These are phyloP conservation scores for Thelephora aurantiotincta DNA, from an alignment of 768 basidiomycete genomes.

Conservation along the genomic window DNA sequence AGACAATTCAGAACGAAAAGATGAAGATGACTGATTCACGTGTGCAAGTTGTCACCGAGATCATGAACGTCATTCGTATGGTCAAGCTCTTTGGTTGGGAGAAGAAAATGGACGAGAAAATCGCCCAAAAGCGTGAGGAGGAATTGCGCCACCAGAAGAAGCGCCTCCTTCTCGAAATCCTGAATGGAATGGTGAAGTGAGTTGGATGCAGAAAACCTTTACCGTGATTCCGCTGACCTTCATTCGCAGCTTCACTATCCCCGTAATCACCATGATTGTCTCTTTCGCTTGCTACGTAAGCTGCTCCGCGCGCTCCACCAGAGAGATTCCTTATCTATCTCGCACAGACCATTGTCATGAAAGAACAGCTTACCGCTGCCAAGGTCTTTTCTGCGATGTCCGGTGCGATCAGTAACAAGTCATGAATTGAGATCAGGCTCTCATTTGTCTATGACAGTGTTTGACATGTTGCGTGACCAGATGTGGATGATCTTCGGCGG, in stretches of 20 bases:
- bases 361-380: slow-evolving; percentile 22
- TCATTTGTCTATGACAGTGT: slow-evolving; percentile 45
- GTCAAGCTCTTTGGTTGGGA: slow-evolving; percentile 36
- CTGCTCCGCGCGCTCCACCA: background rate
- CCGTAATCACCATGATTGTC: slow-evolving; percentile 49
- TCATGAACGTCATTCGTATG: slow-evolving; percentile 27
- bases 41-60: slow-evolving; percentile 30
- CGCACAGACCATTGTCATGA: slow-evolving; percentile 22
- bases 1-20: slow-evolving; percentile 21
- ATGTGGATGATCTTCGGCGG: slow-evolving; percentile 22
- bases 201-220: slow-evolving; percentile 5
- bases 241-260: slow-evolving; percentile 37
- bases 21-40: slow-evolving; percentile 34
- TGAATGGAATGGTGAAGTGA: slow-evolving; percentile 30
- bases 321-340: background rate
- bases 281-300: slow-evolving; percentile 48
- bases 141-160: slow-evolving; percentile 45
- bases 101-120: slow-evolving; percentile 29
- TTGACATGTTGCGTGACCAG: slow-evolving; percentile 44
- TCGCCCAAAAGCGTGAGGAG: slow-evolving; percentile 43
- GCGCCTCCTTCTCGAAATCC: slow-evolving; percentile 33
- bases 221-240: background rate
- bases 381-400: slow-evolving; percentile 22
- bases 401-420: slow-evolving; percentile 4
- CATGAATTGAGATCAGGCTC: slow-evolving; percentile 12